Evolutionary conservation across 169 alveolate species (phyloP).

Genomic region (Plasmodium malariae): DNA sequence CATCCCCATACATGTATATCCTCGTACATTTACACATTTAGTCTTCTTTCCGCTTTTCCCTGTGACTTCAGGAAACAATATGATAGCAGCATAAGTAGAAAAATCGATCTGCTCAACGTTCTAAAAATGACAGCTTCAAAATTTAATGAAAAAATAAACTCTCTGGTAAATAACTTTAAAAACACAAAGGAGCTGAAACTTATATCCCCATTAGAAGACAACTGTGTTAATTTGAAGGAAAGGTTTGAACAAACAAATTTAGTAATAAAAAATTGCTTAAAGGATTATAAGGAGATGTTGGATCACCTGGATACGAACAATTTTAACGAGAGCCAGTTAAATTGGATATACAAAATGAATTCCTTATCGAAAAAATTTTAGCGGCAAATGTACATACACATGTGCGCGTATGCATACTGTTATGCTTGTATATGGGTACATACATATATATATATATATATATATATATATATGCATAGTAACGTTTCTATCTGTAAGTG

Average conservation of each 20-base stretch:
- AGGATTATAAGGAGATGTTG: conserved; percentile 32
- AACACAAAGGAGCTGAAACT: conserved; percentile 40
- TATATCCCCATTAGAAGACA: conserved; percentile 37
- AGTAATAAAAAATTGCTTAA: conserved; percentile 15
- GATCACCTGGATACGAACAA: conserved; percentile 25
- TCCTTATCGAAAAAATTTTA: conserved; percentile 63
- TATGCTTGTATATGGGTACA: too few relatives aligned
- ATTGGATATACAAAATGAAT: conserved; percentile 65
- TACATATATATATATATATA: conserved; percentile 10
- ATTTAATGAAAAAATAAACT: conserved; percentile 46
- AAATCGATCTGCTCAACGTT: conserved; percentile 19
- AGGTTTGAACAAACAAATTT: conserved; percentile 20
- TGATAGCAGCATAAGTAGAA: conserved; percentile 26
- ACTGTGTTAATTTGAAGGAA: conserved; percentile 1
- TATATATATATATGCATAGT: not conserved
- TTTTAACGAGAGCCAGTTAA: conserved; percentile 54
- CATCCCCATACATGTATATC: not conserved
- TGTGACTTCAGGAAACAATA: conserved; percentile 22
- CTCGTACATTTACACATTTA: not conserved
- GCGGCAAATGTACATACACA: not conserved
- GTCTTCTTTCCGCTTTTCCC: not conserved
- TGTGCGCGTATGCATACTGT: conserved; percentile 7
- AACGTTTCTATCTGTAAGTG: not conserved
- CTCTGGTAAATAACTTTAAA: conserved; percentile 32
- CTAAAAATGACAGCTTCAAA: conserved; percentile 38